Evolutionary conservation across 2,329 filamentous ascomycete genomes (phyloP).

Genomic region (Sporothrix brasiliensis): DNA sequence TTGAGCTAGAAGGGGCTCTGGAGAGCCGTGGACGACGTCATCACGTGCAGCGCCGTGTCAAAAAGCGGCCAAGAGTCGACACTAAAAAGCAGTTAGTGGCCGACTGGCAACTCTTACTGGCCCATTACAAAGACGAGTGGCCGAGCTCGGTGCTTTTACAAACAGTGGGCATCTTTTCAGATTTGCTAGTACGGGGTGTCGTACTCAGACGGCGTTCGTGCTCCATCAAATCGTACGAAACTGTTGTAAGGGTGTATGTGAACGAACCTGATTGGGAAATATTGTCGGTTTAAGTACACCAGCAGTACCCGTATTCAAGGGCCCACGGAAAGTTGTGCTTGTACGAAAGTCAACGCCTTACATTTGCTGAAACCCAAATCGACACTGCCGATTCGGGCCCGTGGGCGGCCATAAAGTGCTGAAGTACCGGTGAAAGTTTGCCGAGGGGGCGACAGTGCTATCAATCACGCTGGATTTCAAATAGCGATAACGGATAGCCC

Average conservation of each 20-base stretch:
- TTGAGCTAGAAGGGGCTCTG: not conserved
- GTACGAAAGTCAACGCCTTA: not conserved
- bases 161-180: not conserved
- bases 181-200: no score
- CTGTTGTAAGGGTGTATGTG: no score
- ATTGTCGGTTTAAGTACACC: no score
- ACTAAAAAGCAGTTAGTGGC: not conserved
- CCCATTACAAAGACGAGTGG: not conserved
- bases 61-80: not conserved
- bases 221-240: no score
- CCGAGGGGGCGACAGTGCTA: not conserved
- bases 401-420: not conserved
- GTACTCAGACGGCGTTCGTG: not conserved
- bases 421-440: not conserved
- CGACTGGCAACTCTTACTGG: not conserved
- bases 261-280: no score
- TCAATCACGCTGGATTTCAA: not conserved
- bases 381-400: slow-evolving; percentile 16
- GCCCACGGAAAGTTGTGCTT: not conserved
- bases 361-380: no score
- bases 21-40: not conserved
- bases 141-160: not conserved
- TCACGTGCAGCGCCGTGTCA: not conserved
- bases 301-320: not conserved
- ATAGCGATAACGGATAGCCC: not conserved